Evolutionary conservation across 2,329 filamentous ascomycete species (phyloP).

Genomic region (Dichotomopilus funicola): DNA sequence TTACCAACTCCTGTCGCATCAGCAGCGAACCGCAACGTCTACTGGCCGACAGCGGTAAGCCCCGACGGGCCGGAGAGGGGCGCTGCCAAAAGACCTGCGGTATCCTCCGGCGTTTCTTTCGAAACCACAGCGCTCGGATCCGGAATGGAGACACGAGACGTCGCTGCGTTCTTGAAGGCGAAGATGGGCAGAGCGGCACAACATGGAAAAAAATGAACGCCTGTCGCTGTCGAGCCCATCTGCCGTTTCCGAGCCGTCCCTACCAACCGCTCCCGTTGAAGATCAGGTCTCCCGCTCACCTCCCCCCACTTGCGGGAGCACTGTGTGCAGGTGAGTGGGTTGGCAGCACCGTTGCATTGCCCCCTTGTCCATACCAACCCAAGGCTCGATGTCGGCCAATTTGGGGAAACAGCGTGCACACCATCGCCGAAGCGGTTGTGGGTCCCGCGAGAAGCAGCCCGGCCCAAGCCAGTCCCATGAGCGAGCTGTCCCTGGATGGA

Average conservation of each 20-base stretch:
- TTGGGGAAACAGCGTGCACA: not conserved
- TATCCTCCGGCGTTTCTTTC: too few relatives aligned
- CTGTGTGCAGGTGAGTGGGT: not conserved
- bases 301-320: not conserved
- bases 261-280: not conserved
- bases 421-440: conserved; percentile 1
- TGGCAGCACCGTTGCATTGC: not conserved
- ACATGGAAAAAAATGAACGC: too few relatives aligned
- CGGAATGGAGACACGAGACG: too few relatives aligned
- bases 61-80: not conserved
- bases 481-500: too few relatives aligned
- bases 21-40: not conserved
- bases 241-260: not conserved
- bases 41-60: not conserved
- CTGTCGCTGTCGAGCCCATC: not conserved
- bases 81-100: not conserved
- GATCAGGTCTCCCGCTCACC: not conserved
- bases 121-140: too few relatives aligned
- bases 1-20: not conserved
- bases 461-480: conserved; percentile 3
- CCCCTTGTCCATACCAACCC: not conserved
- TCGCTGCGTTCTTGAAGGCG: too few relatives aligned
- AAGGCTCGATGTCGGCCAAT: not conserved
- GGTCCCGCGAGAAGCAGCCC: conserved; percentile 1
- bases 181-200: too few relatives aligned